Percentiles rank a stretch among this genome's conserved stretches.
Conservation (phyloP, 345 rosid species). For the Schrenkiella parvula region DNA sequence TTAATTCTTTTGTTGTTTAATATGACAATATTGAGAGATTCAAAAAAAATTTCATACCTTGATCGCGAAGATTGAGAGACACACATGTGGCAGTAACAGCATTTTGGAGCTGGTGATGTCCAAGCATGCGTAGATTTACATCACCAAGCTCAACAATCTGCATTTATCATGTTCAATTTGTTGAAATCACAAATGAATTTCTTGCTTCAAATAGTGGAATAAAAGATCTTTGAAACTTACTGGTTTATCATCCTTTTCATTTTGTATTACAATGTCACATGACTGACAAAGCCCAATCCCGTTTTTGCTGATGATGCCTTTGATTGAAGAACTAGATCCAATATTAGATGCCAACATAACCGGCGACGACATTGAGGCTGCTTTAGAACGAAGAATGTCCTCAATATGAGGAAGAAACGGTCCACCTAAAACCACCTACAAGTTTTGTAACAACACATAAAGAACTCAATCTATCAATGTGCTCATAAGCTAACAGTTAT, state of each 20-base stretch:
- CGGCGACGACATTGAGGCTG: slow-evolving; percentile 50
- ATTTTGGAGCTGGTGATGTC: slow-evolving; percentile 89
- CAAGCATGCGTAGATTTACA: slow-evolving; percentile 63
- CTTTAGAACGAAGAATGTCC: slow-evolving; percentile 55
- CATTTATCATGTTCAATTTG: neutral
- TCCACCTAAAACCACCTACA: slow-evolving; percentile 51
- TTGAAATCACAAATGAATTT: neutral
- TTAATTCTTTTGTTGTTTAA: neutral
- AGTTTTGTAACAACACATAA: neutral
- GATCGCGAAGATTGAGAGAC: slow-evolving; percentile 64
- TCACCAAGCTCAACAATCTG: slow-evolving; percentile 60
- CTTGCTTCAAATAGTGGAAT: neutral
- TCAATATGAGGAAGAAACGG: slow-evolving; percentile 75
- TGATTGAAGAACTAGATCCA: slow-evolving; percentile 46
- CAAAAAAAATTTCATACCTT: slow-evolving; percentile 40
- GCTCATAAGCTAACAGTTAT: neutral
- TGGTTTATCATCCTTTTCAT: slow-evolving; percentile 40
- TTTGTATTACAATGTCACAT: slow-evolving; percentile 51
- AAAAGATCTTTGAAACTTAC: slow-evolving; percentile 36
- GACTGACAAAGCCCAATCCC: slow-evolving; percentile 51
- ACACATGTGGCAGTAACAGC: slow-evolving; percentile 73
- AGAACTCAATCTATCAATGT: neutral
- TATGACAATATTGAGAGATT: neutral
- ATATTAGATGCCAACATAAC: slow-evolving; percentile 55
- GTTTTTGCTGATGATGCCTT: slow-evolving; percentile 39